Base-by-base conservation (phyloP, 208 protist species). In the Vickermania ingenoplastis region DNA sequence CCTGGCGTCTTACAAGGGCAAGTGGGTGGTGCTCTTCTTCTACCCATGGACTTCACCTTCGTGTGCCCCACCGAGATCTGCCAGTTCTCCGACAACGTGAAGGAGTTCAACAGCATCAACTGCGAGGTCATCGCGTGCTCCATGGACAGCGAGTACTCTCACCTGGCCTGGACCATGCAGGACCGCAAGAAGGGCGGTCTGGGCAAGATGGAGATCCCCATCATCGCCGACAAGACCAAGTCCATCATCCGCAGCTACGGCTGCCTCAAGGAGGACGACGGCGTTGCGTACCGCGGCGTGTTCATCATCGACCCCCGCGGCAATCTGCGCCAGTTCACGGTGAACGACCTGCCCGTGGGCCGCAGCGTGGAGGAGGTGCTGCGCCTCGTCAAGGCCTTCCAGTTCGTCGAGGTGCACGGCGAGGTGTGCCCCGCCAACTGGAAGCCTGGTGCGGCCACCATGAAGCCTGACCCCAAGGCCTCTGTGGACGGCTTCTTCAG, bases 31-130 rank as follows among this genome's bases (percentile, higher is more conserved):
- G 41, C 85, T 98, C 31, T 97, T 98, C 87, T 98, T 98, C 82
- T 98, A 98, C 73, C 96, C 25, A 63, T 97, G 27, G 95, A 98
- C 77, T 98, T 97, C 81, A 97, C 94, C 61, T 98, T 98, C 66
- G 96, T 98, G 61, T 98, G 97, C 83, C 97, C 97, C 31, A 98
- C 95, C 14, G 96, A 98, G 83, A 97, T 98, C 62, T 92, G 95
- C 67, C 89, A 95, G 64, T 98, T 98, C 89, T 89, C 71, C 45
- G 94, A 99, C 60, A 68, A 74, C 64, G 73, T 70, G 49, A 86
- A 86, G 56, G 79, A 97, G 69, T 99, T 99, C 81, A 61, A 63
- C 25, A 73, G 75, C 57, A 49, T 90, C 36, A 79, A 83, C 72
- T 88, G 75, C 61, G 95, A 98, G 72, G 79, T 98, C 26, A 69